A percentile compares a stretch with the other conserved stretches of the same genome.
Conservation (phyloP, 768 basidiomycete genomes). For the Collybia mongolica region DNA sequence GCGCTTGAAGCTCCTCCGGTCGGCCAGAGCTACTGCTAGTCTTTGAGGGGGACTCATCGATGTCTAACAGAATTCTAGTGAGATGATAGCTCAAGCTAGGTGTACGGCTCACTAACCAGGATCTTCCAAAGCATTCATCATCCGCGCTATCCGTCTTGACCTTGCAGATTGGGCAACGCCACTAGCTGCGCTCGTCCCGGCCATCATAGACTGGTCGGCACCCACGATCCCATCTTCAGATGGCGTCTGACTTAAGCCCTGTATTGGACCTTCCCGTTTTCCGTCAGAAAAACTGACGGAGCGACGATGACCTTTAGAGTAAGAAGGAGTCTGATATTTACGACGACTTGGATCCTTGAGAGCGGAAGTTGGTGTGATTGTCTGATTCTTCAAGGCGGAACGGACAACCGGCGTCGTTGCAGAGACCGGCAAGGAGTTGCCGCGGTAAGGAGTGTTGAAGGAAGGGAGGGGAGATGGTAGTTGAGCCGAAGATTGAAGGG, state of each 20-base stretch:
- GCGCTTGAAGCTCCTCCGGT: conserved; percentile 47
- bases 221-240: conserved; percentile 30
- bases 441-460: conserved; percentile 25
- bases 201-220: conserved; percentile 14
- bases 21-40: conserved; percentile 36
- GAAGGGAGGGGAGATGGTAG: conserved; percentile 1
- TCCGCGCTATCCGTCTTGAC: conserved; percentile 78
- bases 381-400: conserved; percentile 41
- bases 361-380: conserved; percentile 57
- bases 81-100: too few species aligned
- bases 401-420: conserved; percentile 36
- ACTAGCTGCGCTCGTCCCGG: conserved; percentile 18
- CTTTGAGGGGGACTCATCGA: conserved; percentile 59
- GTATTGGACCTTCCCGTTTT: conserved; percentile 84
- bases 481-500: conserved; percentile 6
- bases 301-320: conserved; percentile 54
- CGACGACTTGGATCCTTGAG: conserved; percentile 51
- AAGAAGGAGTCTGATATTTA: conserved; percentile 56
- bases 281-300: conserved; percentile 99
- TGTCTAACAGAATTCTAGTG: conserved; percentile 22
- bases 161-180: conserved; percentile 57
- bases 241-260: conserved; percentile 43
- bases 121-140: conserved; percentile 74
- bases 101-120: conserved; percentile 45
- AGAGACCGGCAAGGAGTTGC: conserved; percentile 10